Conservation (phyloP, 2,329 filamentous ascomycete species). For the Xylariaceae sp. region DNA sequence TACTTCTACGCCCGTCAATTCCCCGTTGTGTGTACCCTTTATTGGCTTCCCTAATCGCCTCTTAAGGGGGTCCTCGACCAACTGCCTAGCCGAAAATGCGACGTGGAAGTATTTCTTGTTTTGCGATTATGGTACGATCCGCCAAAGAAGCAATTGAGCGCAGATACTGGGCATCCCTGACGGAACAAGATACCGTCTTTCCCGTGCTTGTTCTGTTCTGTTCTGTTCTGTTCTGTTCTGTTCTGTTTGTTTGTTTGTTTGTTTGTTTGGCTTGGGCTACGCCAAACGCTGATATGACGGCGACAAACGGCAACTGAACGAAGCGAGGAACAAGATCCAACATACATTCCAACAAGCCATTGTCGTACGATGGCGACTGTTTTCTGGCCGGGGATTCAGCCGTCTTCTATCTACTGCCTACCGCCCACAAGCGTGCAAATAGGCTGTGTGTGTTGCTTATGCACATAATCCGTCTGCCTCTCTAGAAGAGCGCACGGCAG, state of each 20-base stretch:
- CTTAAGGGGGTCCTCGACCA: not conserved
- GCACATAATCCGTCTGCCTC: not conserved
- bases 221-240: too few species aligned
- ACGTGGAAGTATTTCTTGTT: not conserved
- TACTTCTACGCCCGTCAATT: not conserved
- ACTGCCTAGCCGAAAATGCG: constrained; percentile 1
- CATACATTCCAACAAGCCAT: not conserved
- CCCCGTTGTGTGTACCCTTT: constrained; percentile 5
- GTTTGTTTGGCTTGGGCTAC: too few species aligned
- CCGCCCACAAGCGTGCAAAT: not conserved
- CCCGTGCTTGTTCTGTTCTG: too few species aligned
- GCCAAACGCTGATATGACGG: too few species aligned
- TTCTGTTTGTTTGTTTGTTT: too few species aligned
- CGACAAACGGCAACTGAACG: not conserved
- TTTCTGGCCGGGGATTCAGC: not conserved
- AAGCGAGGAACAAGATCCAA: not conserved
- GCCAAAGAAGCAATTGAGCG: not conserved
- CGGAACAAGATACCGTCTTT: too few species aligned
- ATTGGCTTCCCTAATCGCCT: constrained; percentile 7
- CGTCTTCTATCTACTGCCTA: constrained; percentile 6
- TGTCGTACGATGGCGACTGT: not conserved
- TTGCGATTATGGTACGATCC: constrained; percentile 8
- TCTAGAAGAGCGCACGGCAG: constrained; percentile 18
- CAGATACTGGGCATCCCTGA: too few species aligned
- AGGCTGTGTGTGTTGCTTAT: constrained; percentile 1